Percentiles rank a stretch among this genome's conserved stretches.
phyloP scores from a whole-genome alignment of 1,284 basidiomycete species.

The Cryptococcus maquisensis region DNA sequence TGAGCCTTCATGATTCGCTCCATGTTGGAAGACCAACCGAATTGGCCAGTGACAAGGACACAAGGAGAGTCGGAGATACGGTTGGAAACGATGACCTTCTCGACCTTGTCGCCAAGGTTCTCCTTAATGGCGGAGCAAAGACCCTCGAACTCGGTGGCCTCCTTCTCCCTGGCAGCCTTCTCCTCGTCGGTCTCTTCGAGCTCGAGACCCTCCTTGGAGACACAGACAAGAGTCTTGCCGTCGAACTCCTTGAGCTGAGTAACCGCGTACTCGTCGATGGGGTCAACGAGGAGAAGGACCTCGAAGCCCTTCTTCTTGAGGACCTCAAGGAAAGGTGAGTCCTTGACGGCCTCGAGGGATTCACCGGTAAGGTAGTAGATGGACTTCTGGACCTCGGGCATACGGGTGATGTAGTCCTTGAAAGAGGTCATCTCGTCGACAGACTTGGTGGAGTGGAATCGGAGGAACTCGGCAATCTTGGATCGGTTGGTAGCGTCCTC shows the following conservation, averaged over 20 bases:
- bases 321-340: constrained; percentile 98
- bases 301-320: constrained; percentile 99
- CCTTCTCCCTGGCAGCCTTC: constrained; percentile 86
- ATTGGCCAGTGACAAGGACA: constrained; percentile 96
- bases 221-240: constrained; percentile 95
- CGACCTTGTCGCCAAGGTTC: constrained; percentile 97
- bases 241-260: constrained; percentile 99
- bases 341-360: constrained; percentile 82
- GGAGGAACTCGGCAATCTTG: constrained; percentile 99
- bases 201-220: constrained; percentile 99
- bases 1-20: constrained; percentile 99
- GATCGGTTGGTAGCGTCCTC: constrained; percentile 98
- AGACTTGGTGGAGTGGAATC: constrained; percentile 97
- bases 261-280: constrained; percentile 95
- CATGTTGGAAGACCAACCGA: constrained; percentile 99
- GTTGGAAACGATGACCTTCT: constrained; percentile 98
- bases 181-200: constrained; percentile 98
- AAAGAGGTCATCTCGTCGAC: constrained; percentile 88
- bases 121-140: constrained; percentile 97
- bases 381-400: constrained; percentile 98
- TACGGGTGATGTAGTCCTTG: constrained; percentile 99
- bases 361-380: constrained; percentile 99
- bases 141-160: constrained; percentile 77
- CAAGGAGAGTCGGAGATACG: constrained; percentile 94
- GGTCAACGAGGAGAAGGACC: constrained; percentile 95